Percentiles rank a stretch among this genome's conserved stretches.
These are phyloP conservation scores for Penstemon davidsonii DNA, from an alignment of 257 asterid species.

Conservation along the genomic window DNA sequence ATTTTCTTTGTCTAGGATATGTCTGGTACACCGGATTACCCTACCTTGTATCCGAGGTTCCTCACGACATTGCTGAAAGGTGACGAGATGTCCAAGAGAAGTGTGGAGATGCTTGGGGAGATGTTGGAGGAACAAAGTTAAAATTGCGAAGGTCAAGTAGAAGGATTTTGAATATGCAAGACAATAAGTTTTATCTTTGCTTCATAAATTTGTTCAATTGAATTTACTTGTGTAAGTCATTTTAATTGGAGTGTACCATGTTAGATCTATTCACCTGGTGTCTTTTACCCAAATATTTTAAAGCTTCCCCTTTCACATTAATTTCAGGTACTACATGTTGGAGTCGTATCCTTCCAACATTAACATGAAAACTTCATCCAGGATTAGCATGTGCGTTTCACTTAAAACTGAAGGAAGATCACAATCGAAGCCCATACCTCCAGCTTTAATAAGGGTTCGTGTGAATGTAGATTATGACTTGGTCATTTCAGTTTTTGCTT, in stretches of 20 bases:
- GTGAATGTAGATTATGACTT: no score
- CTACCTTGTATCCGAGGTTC: conserved; percentile 68
- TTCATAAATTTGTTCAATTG: background rate
- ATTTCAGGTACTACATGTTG: background rate
- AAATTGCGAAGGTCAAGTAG: conserved; percentile 26
- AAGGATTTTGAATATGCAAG: conserved; percentile 24
- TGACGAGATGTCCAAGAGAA: conserved; percentile 78
- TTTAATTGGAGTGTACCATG: background rate
- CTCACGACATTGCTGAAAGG: conserved; percentile 79
- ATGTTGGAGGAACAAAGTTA: conserved; percentile 88
- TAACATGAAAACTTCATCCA: background rate
- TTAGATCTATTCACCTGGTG: background rate
- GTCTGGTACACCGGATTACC: conserved; percentile 55
- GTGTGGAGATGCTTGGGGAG: conserved; percentile 84
- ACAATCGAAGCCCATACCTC: no score
- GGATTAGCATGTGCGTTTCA: background rate
- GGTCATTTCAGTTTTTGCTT: no score
- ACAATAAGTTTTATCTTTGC: background rate
- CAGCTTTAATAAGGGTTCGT: no score
- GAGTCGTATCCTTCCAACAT: background rate
- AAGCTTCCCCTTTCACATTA: background rate
- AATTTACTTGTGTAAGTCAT: conserved; percentile 11
- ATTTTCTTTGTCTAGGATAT: conserved; percentile 53
- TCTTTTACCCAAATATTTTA: background rate
- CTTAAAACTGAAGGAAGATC: no score